Conservation (phyloP, 768 basidiomycete species). For the Tulasnella sp. region DNA sequence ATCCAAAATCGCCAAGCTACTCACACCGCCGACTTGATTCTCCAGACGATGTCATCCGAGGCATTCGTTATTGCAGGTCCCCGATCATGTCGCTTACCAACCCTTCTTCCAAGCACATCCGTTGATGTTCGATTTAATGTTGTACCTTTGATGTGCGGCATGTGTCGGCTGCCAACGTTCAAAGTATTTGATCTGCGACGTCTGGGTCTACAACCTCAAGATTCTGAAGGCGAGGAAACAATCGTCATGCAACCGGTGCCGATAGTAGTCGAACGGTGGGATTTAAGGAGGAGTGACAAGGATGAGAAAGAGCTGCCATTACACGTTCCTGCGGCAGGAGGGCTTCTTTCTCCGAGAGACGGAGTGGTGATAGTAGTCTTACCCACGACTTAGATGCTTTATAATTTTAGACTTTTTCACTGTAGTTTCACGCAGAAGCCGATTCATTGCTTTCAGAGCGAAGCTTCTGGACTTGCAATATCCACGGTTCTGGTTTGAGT, state of each 20-base stretch:
- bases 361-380: constrained; percentile 7
- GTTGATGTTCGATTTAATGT: constrained; percentile 52
- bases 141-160: constrained; percentile 63
- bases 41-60: constrained; percentile 61
- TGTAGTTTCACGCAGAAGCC: too few relatives aligned
- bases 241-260: constrained; percentile 20
- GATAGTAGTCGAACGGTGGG: constrained; percentile 22
- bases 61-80: constrained; percentile 75
- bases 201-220: not conserved
- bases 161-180: constrained; percentile 47
- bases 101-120: constrained; percentile 63
- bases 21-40: constrained; percentile 53
- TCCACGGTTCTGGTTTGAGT: too few relatives aligned
- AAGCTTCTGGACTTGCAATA: too few relatives aligned
- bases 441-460: too few relatives aligned
- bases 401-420: too few relatives aligned
- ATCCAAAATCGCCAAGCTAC: constrained; percentile 53
- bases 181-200: constrained; percentile 29
- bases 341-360: not conserved
- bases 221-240: constrained; percentile 1
- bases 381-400: too few relatives aligned
- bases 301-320: constrained; percentile 11
- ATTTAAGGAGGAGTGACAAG: constrained; percentile 21
- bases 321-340: constrained; percentile 1
- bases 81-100: constrained; percentile 48